These are phyloP conservation scores for Plectosphaerella plurivora DNA, from an alignment of 2,329 filamentous ascomycete species.

Conservation along the genomic window DNA sequence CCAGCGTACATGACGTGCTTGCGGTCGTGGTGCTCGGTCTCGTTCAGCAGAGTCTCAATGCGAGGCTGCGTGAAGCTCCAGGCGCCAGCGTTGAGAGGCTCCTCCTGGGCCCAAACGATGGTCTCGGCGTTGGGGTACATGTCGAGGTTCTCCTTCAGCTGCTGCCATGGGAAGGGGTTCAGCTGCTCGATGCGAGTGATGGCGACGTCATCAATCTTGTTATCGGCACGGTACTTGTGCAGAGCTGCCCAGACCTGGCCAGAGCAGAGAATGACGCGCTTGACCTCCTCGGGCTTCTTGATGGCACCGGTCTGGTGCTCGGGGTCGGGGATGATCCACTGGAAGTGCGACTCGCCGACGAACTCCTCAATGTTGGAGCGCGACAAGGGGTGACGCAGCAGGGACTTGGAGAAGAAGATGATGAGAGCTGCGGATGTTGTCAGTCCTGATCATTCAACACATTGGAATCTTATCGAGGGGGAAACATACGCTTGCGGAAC, in stretches of 20 bases:
- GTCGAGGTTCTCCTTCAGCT: slow-evolving; percentile 94
- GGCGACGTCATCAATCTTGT: slow-evolving; percentile 84
- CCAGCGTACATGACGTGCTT: slow-evolving; percentile 98
- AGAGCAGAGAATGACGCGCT: slow-evolving; percentile 89
- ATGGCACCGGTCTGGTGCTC: slow-evolving; percentile 74
- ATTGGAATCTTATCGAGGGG: neutral
- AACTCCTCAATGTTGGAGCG: slow-evolving; percentile 91
- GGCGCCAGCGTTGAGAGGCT: slow-evolving; percentile 93
- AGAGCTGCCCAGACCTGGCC: slow-evolving; percentile 92
- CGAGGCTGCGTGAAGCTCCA: slow-evolving; percentile 98
- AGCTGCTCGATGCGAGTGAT: slow-evolving; percentile 96
- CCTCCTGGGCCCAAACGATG: slow-evolving; percentile 96
- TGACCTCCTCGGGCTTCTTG: slow-evolving; percentile 77
- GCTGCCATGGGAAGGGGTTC: slow-evolving; percentile 98
- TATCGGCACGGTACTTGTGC: slow-evolving; percentile 82
- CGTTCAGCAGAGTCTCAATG: slow-evolving; percentile 92
- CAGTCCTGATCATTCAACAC: slow-evolving; percentile 11
- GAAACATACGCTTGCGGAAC: slow-evolving; percentile 90
- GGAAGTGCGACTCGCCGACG: slow-evolving; percentile 85
- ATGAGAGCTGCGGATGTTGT: slow-evolving; percentile 65
- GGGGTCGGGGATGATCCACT: slow-evolving; percentile 91
- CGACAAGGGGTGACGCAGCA: slow-evolving; percentile 89
- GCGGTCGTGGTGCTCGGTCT: slow-evolving; percentile 86
- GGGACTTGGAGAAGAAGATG: slow-evolving; percentile 97
- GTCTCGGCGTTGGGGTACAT: slow-evolving; percentile 96